Percentiles rank a stretch among this genome's conserved stretches.
phyloP scores from a whole-genome alignment of 2,329 filamentous ascomycete genomes.

The Fusarium irregulare region DNA sequence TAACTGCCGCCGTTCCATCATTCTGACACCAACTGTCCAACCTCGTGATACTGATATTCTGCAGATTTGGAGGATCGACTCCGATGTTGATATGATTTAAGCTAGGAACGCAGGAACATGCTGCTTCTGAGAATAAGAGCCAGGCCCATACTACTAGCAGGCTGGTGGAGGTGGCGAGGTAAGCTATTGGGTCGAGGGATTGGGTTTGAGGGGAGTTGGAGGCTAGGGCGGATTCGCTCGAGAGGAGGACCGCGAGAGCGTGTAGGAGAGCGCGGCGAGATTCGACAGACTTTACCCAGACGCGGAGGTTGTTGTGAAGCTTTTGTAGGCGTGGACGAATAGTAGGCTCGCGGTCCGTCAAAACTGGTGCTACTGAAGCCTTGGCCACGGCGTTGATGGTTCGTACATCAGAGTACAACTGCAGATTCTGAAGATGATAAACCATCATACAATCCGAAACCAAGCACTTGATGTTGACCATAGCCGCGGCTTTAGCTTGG shows the following conservation, averaged over 20 bases:
- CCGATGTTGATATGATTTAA: constrained; percentile 44
- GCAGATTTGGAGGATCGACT: constrained; percentile 36
- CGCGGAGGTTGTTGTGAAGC: constrained; percentile 34
- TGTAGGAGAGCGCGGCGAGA: constrained; percentile 51
- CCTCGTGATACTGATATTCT: constrained; percentile 31
- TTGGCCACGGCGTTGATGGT: constrained; percentile 46
- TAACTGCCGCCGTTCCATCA: constrained; percentile 41
- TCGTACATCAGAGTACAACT: constrained; percentile 52
- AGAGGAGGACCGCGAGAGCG: constrained; percentile 49
- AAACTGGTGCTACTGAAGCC: constrained; percentile 14
- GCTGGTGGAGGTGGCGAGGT: constrained; percentile 49
- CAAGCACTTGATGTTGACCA: constrained; percentile 46
- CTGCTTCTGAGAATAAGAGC: constrained; percentile 44
- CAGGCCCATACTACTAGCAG: constrained; percentile 53
- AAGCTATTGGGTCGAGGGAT: constrained; percentile 50
- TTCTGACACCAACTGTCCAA: constrained; percentile 48
- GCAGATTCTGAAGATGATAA: constrained; percentile 52
- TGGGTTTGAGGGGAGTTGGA: constrained; percentile 26
- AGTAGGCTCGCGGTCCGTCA: constrained; percentile 23
- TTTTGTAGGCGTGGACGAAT: constrained; percentile 36
- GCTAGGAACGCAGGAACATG: constrained; percentile 46
- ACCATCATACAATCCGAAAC: constrained; percentile 51
- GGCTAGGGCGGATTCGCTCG: constrained; percentile 41
- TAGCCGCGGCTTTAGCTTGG: constrained; percentile 41
- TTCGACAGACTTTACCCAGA: constrained; percentile 46